Percentiles rank a stretch among this genome's conserved stretches.
phyloP scores from a whole-genome alignment of 2,329 filamentous ascomycete species.

The Sphaerulina vaccinii region DNA sequence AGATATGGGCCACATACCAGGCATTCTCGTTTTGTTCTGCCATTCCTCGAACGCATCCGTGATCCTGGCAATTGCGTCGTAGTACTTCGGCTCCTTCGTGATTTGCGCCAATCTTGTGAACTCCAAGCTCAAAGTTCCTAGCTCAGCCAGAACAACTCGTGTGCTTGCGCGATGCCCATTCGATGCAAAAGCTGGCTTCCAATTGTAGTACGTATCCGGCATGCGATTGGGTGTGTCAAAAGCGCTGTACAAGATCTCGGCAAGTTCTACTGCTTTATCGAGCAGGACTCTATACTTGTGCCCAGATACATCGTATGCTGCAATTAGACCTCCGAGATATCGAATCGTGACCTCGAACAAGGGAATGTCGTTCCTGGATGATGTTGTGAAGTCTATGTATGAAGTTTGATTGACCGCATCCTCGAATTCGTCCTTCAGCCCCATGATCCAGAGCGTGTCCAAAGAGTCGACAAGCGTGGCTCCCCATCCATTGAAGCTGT shows the following conservation, averaged over 20 bases:
- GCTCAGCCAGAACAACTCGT: constrained; percentile 61
- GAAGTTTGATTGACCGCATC: constrained; percentile 69
- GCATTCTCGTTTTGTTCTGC: constrained; percentile 68
- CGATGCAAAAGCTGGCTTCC: constrained; percentile 65
- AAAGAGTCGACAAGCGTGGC: constrained; percentile 80
- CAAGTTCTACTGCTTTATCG: constrained; percentile 75
- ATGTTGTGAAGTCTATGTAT: constrained; percentile 80
- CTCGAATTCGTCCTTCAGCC: constrained; percentile 73
- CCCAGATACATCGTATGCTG: constrained; percentile 82
- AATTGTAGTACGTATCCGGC: constrained; percentile 78
- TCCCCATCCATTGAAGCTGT: constrained; percentile 90
- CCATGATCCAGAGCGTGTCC: constrained; percentile 87
- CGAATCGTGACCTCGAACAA: constrained; percentile 91
- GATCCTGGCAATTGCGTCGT: constrained; percentile 83
- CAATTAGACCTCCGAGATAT: constrained; percentile 81
- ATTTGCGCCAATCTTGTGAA: constrained; percentile 87
- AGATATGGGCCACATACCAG: constrained; percentile 76
- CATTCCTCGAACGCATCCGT: constrained; percentile 74
- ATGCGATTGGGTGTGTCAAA: constrained; percentile 95
- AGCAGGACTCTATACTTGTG: constrained; percentile 65
- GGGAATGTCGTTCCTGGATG: constrained; percentile 67
- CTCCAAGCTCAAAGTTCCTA: constrained; percentile 80
- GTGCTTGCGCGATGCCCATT: constrained; percentile 62
- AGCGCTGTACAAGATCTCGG: constrained; percentile 74
- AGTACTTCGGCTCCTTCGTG: constrained; percentile 78